Base-by-base conservation (phyloP, 2,329 filamentous ascomycete genomes). In the Dactylellina haptotyla region DNA sequence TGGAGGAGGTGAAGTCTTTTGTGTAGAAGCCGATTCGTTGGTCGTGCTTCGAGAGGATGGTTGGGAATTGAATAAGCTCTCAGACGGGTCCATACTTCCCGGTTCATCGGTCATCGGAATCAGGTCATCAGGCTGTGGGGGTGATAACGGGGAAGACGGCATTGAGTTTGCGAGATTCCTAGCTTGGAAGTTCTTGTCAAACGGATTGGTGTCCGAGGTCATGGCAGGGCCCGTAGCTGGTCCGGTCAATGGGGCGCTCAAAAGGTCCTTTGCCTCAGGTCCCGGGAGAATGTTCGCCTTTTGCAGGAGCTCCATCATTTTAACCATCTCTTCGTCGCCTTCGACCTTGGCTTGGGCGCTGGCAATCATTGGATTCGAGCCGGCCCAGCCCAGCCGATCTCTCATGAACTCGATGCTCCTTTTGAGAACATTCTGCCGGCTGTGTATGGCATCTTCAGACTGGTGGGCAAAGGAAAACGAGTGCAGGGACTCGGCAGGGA, bases 401-500 rank as follows among this genome's bases (percentile, higher is more conserved):
- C 91, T 90, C 90, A 99, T 96, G 79, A 98, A 97, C 81, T 98
- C 95, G 79, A 97, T 89, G 6, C 93, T 96, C 70, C 94, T 87
- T 82, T 96, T 97, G 78, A 99, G 81, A 32, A 97, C 90, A 83
- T 92, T 96, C 80, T 98, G 93, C 62, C 95, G 90, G 80, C 88
- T 97, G 80, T 97, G 91, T 64, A 98, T 85, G 75, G 92, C 88
- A 75, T 98, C 94, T 79, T 97, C 93, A 2, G 93, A 94, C 81
- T 97, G 93, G 77, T 96, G 92, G 41, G 95, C 92, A 81, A 99
- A 99, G 10, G 94, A 98, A 83, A 99, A 99, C 1, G 95, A 99
- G 81, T 99, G 95, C 50, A 99, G 84, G 4, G 95, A 99, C 80
- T 99, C 95, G 12, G 77, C 92, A 0, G 95, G 94, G 80, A 99